phyloP scores from a whole-genome alignment of 768 basidiomycete genomes.

The Vishniacozyma victoriae region DNA sequence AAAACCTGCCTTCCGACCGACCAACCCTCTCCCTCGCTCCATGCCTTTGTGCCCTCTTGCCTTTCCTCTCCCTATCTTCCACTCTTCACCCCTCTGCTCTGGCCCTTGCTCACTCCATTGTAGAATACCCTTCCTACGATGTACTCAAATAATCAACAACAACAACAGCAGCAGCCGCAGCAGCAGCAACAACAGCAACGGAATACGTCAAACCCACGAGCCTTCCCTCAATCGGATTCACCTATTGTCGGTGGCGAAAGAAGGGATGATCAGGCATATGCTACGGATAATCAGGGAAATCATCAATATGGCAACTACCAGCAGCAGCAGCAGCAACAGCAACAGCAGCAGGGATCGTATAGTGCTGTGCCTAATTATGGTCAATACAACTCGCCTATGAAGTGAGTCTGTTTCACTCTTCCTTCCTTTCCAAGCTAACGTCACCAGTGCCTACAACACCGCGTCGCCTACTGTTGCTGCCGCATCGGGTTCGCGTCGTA shows the following conservation, averaged over 20 bases:
- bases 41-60: not conserved
- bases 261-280: slow-evolving; percentile 3
- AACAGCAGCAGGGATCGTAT: slow-evolving; percentile 8
- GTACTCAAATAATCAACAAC: slow-evolving; percentile 8
- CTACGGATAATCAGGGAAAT: slow-evolving; percentile 3
- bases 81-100: not conserved
- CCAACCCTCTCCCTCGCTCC: no score
- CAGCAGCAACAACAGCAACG: slow-evolving; percentile 9
- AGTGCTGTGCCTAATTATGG: slow-evolving; percentile 7
- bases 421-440: not conserved
- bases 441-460: slow-evolving; percentile 6
- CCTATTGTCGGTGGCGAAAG: slow-evolving; percentile 2
- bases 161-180: not conserved
- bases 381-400: slow-evolving; percentile 7
- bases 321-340: slow-evolving; percentile 2
- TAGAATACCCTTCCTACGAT: slow-evolving; percentile 5
- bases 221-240: slow-evolving; percentile 3
- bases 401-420: slow-evolving; percentile 5
- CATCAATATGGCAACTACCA: slow-evolving; percentile 2
- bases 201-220: slow-evolving; percentile 11
- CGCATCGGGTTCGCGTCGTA: slow-evolving; percentile 11
- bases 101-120: not conserved
- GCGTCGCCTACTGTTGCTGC: slow-evolving; percentile 6
- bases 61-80: not conserved
- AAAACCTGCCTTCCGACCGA: no score